These are phyloP conservation scores for Rubroboletus pulcherrimus DNA, from an alignment of 768 basidiomycete species.

Conservation along the genomic window DNA sequence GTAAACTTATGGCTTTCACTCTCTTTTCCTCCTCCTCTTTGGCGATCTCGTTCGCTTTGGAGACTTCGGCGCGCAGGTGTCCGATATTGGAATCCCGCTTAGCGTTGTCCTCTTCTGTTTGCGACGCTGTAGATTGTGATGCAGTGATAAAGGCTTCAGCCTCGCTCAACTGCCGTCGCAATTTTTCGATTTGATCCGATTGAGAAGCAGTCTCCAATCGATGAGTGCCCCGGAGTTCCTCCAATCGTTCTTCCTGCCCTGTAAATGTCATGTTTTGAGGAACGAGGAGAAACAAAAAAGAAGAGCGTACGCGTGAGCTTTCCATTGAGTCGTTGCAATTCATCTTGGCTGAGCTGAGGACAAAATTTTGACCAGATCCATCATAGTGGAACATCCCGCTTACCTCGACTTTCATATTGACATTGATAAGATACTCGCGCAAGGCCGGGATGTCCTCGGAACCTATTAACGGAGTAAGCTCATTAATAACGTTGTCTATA, in stretches of 20 bases:
- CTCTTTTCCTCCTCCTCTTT: constrained; percentile 99
- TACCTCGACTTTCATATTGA: constrained; percentile 70
- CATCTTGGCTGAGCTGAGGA: constrained; percentile 64
- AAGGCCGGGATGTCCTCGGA: constrained; percentile 63
- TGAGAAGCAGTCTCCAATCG: constrained; percentile 76
- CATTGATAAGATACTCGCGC: constrained; percentile 66
- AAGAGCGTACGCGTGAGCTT: constrained; percentile 66
- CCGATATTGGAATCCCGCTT: constrained; percentile 55
- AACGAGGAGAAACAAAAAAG: neutral
- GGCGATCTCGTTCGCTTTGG: constrained; percentile 53
- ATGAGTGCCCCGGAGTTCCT: constrained; percentile 84
- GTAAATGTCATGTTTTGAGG: constrained; percentile 6
- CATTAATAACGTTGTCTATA: constrained; percentile 63
- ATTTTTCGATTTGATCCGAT: constrained; percentile 64
- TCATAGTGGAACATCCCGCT: constrained; percentile 16
- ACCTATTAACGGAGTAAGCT: constrained; percentile 67
- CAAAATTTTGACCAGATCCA: neutral
- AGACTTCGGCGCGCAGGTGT: constrained; percentile 59
- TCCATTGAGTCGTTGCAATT: constrained; percentile 69
- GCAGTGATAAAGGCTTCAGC: constrained; percentile 66
- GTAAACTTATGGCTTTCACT: constrained; percentile 83
- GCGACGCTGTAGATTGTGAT: constrained; percentile 44
- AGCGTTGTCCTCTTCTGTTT: constrained; percentile 46
- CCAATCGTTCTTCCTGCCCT: constrained; percentile 84
- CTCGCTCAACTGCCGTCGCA: constrained; percentile 66